Evolutionary conservation across 169 alveolate species (phyloP).

Genomic region (Eimeria praecox): DNA sequence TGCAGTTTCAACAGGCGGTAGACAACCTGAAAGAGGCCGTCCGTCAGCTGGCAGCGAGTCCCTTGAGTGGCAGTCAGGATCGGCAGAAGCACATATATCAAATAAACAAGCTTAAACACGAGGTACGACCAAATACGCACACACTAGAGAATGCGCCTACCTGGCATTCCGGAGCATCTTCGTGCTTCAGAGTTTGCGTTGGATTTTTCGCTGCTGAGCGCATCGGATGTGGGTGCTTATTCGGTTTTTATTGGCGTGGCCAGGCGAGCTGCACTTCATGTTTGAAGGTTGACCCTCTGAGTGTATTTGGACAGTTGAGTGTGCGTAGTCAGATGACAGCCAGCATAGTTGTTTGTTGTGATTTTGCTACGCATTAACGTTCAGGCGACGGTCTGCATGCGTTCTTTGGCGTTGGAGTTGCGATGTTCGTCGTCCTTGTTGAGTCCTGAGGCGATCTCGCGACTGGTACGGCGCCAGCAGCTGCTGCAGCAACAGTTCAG

Average conservation of each 20-base stretch:
- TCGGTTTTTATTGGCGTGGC: not conserved
- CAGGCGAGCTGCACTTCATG: not conserved
- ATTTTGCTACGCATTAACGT: not conserved
- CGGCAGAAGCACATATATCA: not conserved
- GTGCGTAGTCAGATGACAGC: not conserved
- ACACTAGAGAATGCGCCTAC: not conserved
- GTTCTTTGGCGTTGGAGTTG: constrained; percentile 65
- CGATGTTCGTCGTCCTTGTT: constrained; percentile 67
- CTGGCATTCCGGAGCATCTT: not conserved
- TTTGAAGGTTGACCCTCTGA: not conserved
- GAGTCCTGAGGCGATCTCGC: constrained; percentile 18
- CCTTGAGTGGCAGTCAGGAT: constrained; percentile 16
- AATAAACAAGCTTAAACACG: constrained; percentile 29
- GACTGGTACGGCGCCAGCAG: constrained; percentile 62
- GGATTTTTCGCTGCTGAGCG: not conserved
- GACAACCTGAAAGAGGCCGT: constrained; percentile 39
- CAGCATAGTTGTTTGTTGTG: not conserved
- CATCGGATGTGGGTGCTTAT: not conserved
- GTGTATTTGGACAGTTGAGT: not conserved
- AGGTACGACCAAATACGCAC: not conserved
- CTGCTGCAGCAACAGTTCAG: constrained; percentile 58
- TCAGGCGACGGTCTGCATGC: constrained; percentile 57
- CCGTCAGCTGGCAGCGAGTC: constrained; percentile 36
- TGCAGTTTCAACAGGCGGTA: constrained; percentile 64
- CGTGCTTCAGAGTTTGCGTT: not conserved